Conservation (phyloP, 2,329 filamentous ascomycete genomes). For the Ustulina deusta region DNA sequence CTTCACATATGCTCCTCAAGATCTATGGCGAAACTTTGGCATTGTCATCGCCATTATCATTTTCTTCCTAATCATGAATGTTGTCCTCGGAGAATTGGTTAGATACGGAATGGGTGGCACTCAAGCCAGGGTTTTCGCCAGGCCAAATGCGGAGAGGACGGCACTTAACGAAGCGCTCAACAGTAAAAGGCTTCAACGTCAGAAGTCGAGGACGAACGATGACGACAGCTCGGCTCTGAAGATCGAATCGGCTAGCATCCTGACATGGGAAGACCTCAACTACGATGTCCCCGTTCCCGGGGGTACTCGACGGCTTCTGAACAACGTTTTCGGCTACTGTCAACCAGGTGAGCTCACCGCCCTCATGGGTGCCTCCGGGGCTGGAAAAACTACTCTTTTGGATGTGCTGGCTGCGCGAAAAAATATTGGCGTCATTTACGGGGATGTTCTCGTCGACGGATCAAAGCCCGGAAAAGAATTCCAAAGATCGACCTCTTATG, state of each 20-base stretch:
- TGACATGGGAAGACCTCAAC: slow-evolving; percentile 88
- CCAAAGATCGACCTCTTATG: slow-evolving; percentile 71
- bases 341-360: slow-evolving; percentile 82
- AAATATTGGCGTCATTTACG: slow-evolving; percentile 70
- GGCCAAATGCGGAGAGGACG: slow-evolving; percentile 75
- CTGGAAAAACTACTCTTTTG: slow-evolving; percentile 86
- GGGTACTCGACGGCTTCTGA: slow-evolving; percentile 67
- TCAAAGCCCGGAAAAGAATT: slow-evolving; percentile 69
- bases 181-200: slow-evolving; percentile 69
- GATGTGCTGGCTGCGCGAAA: slow-evolving; percentile 76
- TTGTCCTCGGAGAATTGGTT: slow-evolving; percentile 81
- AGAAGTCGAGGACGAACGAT: slow-evolving; percentile 60
- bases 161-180: slow-evolving; percentile 72
- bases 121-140: slow-evolving; percentile 80
- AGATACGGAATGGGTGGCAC: slow-evolving; percentile 85
- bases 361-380: slow-evolving; percentile 85
- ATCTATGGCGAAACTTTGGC: slow-evolving; percentile 87
- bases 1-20: slow-evolving; percentile 73
- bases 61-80: slow-evolving; percentile 80
- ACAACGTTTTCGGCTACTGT: slow-evolving; percentile 74
- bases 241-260: slow-evolving; percentile 72
- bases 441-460: slow-evolving; percentile 69
- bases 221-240: slow-evolving; percentile 63
- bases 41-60: slow-evolving; percentile 82
- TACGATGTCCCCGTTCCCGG: slow-evolving; percentile 76